Base-by-base conservation (phyloP, 495 filamentous ascomycete genomes). In the Oleoguttula mirabilis region DNA sequence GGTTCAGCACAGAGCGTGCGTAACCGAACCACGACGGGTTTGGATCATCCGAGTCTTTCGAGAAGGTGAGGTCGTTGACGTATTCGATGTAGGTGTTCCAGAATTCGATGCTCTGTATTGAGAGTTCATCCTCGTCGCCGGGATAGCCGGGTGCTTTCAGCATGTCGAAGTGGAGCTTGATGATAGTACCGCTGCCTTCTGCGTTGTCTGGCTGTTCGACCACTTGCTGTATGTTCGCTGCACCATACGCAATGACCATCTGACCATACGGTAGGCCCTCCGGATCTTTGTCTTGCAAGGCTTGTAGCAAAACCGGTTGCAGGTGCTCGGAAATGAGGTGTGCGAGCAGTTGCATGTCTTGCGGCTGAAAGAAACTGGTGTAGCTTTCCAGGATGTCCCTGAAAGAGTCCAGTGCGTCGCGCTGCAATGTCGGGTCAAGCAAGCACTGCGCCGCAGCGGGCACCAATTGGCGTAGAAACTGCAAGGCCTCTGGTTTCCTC, bases 61-160 rank as follows among this genome's bases (percentile, higher is more conserved):
- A 43, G 43, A 65, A 59, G 21, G 50, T 47, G 14, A 42, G 48
- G 25, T 59, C 67, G 19, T 67, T 54, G 21, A 76, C 46, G 32
- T 66, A 71, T 52, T 81, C 80, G 16, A 77, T 70, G 45, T 76
- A 28, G 3, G 69, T 72, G 10, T 70, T 80, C 87, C 88, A 94
- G 62, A 88, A 94, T 48, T 94, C 83, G 21, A 94, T 66, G 2
- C 79, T 77, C 3, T 75, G 72, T 2, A 80, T 72, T 31, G 84
- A 85, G 30, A 92, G 76, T 32, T 70, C 66, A 52, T 95, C 84
- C 12, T 92, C 84, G 19, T 75, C 75, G 3, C 78, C 78, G 3
- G 84, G 76, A 57, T 79, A 76, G 6, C 86, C 85, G 5, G 75
- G 74, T 21, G 70, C 73, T 35, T 88, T 68, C 15, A 95, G 66